Conservation (phyloP, 176 grass and related monocot genomes). For the Eragrostis nindensis region DNA sequence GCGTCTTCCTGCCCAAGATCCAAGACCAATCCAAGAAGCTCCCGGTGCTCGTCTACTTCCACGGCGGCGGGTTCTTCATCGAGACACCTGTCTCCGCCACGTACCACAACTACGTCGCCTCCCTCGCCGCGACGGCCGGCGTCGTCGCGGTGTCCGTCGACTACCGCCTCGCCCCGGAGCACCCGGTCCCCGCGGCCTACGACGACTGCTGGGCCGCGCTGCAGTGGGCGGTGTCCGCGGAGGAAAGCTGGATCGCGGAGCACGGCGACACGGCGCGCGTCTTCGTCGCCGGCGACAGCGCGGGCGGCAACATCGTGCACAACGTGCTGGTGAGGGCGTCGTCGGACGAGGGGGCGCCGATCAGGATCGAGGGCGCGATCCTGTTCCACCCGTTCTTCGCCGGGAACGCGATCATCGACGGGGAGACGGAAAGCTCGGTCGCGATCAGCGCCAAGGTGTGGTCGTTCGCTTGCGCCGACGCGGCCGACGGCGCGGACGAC, state of each 20-base stretch:
- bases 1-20: slow-evolving; percentile 56
- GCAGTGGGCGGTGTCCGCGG: slow-evolving; percentile 46
- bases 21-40: slow-evolving; percentile 34
- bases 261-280: slow-evolving; percentile 53
- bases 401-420: slow-evolving; percentile 15
- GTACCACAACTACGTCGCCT: slow-evolving; percentile 42
- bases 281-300: slow-evolving; percentile 71
- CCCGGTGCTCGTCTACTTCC: slow-evolving; percentile 59
- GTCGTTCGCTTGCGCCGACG: neutral
- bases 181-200: slow-evolving; percentile 57
- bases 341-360: neutral
- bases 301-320: slow-evolving; percentile 75
- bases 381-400: slow-evolving; percentile 59
- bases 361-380: slow-evolving; percentile 42
- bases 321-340: slow-evolving; percentile 21
- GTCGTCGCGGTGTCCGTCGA: slow-evolving; percentile 45
- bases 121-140: slow-evolving; percentile 41
- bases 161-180: slow-evolving; percentile 57
- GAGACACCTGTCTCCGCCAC: slow-evolving; percentile 27
- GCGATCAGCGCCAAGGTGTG: neutral
- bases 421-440: neutral
- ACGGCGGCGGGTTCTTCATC: slow-evolving; percentile 47
- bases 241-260: slow-evolving; percentile 49
- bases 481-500: slow-evolving; percentile 16
- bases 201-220: slow-evolving; percentile 49